Evolutionary conservation across 2,329 filamentous ascomycete genomes (phyloP).

Genomic region (Calonectria honghensis): DNA sequence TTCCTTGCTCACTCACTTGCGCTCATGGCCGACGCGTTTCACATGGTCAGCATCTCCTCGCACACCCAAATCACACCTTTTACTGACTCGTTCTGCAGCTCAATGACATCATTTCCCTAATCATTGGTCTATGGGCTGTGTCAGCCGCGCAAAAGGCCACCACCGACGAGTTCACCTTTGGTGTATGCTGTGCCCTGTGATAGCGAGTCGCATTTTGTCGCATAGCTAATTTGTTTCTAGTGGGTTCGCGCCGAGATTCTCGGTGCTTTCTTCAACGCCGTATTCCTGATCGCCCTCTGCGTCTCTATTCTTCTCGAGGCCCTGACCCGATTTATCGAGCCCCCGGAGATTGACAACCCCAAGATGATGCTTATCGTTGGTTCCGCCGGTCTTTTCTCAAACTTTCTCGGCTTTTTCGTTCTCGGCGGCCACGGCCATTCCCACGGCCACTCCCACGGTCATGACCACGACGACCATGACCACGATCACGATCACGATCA

Average conservation of each 20-base stretch:
- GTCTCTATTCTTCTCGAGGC: slow-evolving; percentile 98
- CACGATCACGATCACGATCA: slow-evolving; percentile 63
- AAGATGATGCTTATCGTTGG: slow-evolving; percentile 93
- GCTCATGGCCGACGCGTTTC: slow-evolving; percentile 96
- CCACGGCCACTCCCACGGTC: slow-evolving; percentile 78
- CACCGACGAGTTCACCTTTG: slow-evolving; percentile 96
- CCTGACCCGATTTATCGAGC: slow-evolving; percentile 92
- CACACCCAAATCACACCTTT: slow-evolving; percentile 17
- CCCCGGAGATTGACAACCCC: slow-evolving; percentile 89
- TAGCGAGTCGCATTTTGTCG: neutral
- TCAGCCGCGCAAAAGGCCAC: slow-evolving; percentile 89
- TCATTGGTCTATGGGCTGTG: slow-evolving; percentile 96
- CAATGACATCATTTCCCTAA: slow-evolving; percentile 96
- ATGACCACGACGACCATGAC: slow-evolving; percentile 65
- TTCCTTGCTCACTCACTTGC: slow-evolving; percentile 93
- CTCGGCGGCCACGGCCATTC: slow-evolving; percentile 95
- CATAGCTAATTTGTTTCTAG: slow-evolving; percentile 65
- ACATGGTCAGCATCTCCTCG: slow-evolving; percentile 82
- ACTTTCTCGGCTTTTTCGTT: slow-evolving; percentile 90
- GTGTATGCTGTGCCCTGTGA: slow-evolving; percentile 72
- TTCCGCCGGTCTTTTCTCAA: slow-evolving; percentile 88
- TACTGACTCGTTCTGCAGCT: slow-evolving; percentile 71
- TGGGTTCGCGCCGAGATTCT: slow-evolving; percentile 98
- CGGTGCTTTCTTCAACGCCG: slow-evolving; percentile 96
- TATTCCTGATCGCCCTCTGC: slow-evolving; percentile 97